These are phyloP conservation scores for Anisogramma anomala DNA, from an alignment of 2,329 filamentous ascomycete species.

Conservation along the genomic window DNA sequence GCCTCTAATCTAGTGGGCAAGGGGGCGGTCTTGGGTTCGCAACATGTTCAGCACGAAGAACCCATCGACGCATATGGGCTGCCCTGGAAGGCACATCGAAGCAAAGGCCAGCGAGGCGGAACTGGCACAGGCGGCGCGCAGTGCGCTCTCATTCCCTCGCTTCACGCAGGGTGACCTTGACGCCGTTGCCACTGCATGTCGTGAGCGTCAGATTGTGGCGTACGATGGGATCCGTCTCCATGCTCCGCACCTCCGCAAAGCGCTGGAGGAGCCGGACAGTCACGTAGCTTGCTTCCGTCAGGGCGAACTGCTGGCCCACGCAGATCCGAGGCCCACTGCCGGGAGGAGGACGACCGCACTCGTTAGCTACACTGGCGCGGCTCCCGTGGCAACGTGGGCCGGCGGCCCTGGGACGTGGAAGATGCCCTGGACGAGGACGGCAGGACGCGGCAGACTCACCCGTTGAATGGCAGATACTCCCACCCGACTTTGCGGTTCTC, in stretches of 20 bases:
- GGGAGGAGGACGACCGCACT: not conserved
- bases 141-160: not conserved
- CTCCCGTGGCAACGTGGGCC: no score
- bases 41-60: no score
- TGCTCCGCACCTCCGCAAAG: slow-evolving; percentile 21
- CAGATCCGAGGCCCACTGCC: slow-evolving; percentile 27
- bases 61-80: no score
- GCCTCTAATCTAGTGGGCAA: no score
- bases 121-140: not conserved
- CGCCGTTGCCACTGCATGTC: slow-evolving; percentile 19
- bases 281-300: slow-evolving; percentile 29
- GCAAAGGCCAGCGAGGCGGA: no score
- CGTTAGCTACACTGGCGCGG: not conserved
- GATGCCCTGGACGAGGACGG: not conserved
- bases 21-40: no score
- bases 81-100: no score
- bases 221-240: slow-evolving; percentile 14
- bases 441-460: slow-evolving; percentile 9
- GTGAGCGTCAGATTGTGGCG: slow-evolving; percentile 20
- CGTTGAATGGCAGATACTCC: slow-evolving; percentile 34
- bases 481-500: slow-evolving; percentile 23
- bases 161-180: slow-evolving; percentile 15
- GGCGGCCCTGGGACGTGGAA: no score
- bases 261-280: slow-evolving; percentile 25
- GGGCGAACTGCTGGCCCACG: slow-evolving; percentile 32